A percentile compares a stretch with the other conserved stretches of the same genome.
phyloP scores from a whole-genome alignment of 2,329 filamentous ascomycete species.

The Aspergillus terreus region DNA sequence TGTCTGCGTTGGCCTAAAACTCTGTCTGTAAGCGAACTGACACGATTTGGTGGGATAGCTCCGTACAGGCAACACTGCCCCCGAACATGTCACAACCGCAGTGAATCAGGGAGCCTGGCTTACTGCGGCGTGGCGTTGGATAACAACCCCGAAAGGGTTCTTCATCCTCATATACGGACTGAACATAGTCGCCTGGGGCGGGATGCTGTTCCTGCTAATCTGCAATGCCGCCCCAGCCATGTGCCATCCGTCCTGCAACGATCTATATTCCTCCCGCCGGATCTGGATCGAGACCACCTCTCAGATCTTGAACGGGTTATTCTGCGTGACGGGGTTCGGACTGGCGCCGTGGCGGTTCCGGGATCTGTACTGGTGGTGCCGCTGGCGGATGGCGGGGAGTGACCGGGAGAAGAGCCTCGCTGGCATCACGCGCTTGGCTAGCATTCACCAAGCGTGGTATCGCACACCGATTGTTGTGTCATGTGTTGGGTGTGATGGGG shows the following conservation, averaged over 20 bases:
- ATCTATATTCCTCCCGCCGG: slow-evolving; percentile 71
- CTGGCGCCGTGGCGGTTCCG: slow-evolving; percentile 80
- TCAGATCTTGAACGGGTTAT: slow-evolving; percentile 78
- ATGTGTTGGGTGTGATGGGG: neutral
- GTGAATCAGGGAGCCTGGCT: too few species aligned
- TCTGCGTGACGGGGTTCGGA: slow-evolving; percentile 83
- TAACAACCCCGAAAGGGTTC: too few species aligned
- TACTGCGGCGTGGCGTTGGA: too few species aligned
- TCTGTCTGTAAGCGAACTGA: too few species aligned
- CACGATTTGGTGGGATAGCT: too few species aligned
- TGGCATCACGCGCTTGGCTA: neutral
- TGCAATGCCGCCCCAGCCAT: slow-evolving; percentile 62
- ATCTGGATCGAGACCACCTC: slow-evolving; percentile 84
- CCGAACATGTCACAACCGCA: too few species aligned
- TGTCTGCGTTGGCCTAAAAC: too few species aligned
- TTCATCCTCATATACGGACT: slow-evolving; percentile 61
- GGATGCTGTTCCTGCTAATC: slow-evolving; percentile 83
- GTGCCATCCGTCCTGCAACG: slow-evolving; percentile 60
- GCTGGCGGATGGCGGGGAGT: slow-evolving; percentile 55
- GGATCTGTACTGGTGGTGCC: slow-evolving; percentile 69
- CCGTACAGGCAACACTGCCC: too few species aligned
- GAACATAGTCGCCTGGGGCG: slow-evolving; percentile 84
- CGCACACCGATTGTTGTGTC: neutral
- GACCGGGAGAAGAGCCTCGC: slow-evolving; percentile 19
- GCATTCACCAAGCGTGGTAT: neutral